Evolutionary conservation across 176 grass and related monocot species (phyloP).

Genomic region (maize (Zea mays)): Zm-B73-REFERENCE-NAM-5.0 NC_050097.1:190422501-190423000

Average conservation of each 20-base stretch:
- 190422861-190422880: not conserved
- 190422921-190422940: not conserved
- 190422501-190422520: constrained; percentile 83
- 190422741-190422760: not conserved
- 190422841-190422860: not conserved
- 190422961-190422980: not conserved
- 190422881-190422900: not conserved
- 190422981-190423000: not conserved
- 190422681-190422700: constrained; percentile 81
- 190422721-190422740: not conserved
- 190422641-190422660: constrained; percentile 86
- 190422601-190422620: constrained; percentile 80
- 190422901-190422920: not conserved
- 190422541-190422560: constrained; percentile 72
- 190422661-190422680: constrained; percentile 87
- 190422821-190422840: not conserved
- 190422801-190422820: not conserved
- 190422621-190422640: constrained; percentile 94
- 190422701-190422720: constrained; percentile 82
- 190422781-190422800: not conserved
- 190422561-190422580: constrained; percentile 90
- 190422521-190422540: constrained; percentile 79
- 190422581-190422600: constrained; percentile 88
- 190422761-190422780: not conserved
- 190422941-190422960: not conserved